These are phyloP conservation scores for Blastobotrys arbuscula DNA, from an alignment of 1,139 yeast species.

Conservation along the genomic window DNA sequence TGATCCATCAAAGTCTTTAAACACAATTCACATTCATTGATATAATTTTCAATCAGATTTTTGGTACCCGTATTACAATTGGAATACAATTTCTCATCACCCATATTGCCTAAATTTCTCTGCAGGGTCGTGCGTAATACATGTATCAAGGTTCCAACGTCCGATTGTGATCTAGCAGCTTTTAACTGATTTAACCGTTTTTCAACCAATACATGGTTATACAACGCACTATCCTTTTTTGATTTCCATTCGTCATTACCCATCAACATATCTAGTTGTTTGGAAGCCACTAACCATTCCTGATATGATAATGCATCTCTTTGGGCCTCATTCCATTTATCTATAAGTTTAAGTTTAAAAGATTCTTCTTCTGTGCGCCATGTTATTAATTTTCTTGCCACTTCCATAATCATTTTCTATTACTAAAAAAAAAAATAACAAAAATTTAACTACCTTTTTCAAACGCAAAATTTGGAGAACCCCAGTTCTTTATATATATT, in stretches of 20 bases:
- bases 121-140: slow-evolving; percentile 79
- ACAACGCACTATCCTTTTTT: slow-evolving; percentile 53
- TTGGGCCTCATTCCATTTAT: not conserved
- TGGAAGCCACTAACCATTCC: slow-evolving; percentile 64
- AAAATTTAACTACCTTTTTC: not conserved
- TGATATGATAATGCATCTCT: slow-evolving; percentile 48
- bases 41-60: slow-evolving; percentile 70
- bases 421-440: not conserved
- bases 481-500: not conserved
- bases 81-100: slow-evolving; percentile 69
- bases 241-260: slow-evolving; percentile 69
- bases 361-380: not conserved
- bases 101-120: slow-evolving; percentile 83
- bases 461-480: not conserved
- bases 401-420: not conserved
- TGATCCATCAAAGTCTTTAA: slow-evolving; percentile 43
- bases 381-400: not conserved
- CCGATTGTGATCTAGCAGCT: slow-evolving; percentile 51
- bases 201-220: slow-evolving; percentile 62
- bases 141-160: slow-evolving; percentile 59
- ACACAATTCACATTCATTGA: slow-evolving; percentile 65
- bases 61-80: slow-evolving; percentile 87
- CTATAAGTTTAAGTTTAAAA: not conserved
- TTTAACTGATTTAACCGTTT: slow-evolving; percentile 53
- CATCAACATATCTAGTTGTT: slow-evolving; percentile 56